phyloP scores from a whole-genome alignment of 2,329 filamentous ascomycete species.

The Diaporthe citriasiana region DNA sequence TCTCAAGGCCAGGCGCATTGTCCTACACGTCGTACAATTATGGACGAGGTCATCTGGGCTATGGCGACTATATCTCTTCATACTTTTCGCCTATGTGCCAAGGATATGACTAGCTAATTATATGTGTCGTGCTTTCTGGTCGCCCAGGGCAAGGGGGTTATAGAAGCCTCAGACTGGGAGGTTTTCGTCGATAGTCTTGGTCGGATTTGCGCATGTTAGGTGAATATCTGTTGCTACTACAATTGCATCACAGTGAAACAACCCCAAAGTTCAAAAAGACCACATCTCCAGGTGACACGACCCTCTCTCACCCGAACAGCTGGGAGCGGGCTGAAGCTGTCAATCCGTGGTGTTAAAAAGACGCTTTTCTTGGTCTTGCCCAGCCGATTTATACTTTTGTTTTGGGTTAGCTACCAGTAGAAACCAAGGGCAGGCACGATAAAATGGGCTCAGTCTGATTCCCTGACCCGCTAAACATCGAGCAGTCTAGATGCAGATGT shows the following conservation, averaged over 20 bases:
- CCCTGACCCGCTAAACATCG: background rate
- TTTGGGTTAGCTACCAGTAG: background rate
- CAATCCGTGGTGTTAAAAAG: background rate
- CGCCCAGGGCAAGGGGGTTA: background rate
- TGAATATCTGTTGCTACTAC: background rate
- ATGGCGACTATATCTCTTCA: slow-evolving; percentile 40
- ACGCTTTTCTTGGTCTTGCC: background rate
- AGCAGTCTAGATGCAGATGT: background rate
- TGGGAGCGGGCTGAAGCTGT: background rate
- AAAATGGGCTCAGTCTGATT: background rate
- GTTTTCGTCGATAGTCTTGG: background rate
- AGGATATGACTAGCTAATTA: background rate
- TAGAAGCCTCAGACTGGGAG: background rate
- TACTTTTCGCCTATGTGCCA: slow-evolving; percentile 39
- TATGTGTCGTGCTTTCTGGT: too few species aligned
- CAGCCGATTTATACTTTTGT: background rate
- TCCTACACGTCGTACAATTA: slow-evolving; percentile 40
- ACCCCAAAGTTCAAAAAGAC: background rate
- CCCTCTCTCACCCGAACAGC: too few species aligned
- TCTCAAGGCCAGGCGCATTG: slow-evolving; percentile 35
- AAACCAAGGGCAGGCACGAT: background rate
- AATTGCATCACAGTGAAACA: background rate
- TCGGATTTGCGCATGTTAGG: background rate
- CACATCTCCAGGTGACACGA: background rate
- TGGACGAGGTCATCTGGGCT: slow-evolving; percentile 22